Percentiles rank a stretch among this genome's conserved stretches.
These are phyloP conservation scores for Hippophae rhamnoides DNA, from an alignment of 306 rosid genomes.

Conservation along the genomic window DNA sequence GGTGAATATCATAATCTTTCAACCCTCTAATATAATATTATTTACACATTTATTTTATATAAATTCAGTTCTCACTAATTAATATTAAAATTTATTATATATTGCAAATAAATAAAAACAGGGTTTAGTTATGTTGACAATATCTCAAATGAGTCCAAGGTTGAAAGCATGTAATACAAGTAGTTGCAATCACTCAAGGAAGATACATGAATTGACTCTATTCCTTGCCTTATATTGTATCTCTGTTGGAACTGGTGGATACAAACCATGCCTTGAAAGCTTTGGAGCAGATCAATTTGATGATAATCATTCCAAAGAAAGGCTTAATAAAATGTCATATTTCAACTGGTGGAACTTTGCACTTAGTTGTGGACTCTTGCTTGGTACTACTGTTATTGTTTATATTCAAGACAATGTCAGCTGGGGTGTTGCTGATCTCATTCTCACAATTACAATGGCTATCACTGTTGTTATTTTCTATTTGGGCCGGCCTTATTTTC, in stretches of 20 bases:
- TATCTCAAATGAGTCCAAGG: constrained; percentile 69
- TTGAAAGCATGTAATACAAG: constrained; percentile 45
- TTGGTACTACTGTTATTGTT: constrained; percentile 77
- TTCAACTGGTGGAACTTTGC: constrained; percentile 96
- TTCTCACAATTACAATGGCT: constrained; percentile 58
- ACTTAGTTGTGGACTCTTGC: constrained; percentile 63
- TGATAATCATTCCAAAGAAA: constrained; percentile 53
- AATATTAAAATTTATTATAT: too few relatives aligned
- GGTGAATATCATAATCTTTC: constrained; percentile 25
- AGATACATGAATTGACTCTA: constrained; percentile 57
- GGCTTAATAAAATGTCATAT: constrained; percentile 75
- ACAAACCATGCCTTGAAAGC: constrained; percentile 82
- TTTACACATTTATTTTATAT: too few relatives aligned
- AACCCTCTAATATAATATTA: not conserved
- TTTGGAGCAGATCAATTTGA: constrained; percentile 95
- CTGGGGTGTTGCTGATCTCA: constrained; percentile 70
- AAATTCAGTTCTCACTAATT: not conserved
- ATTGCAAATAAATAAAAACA: constrained; percentile 15
- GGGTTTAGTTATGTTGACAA: constrained; percentile 65
- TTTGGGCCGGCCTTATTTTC: constrained; percentile 52
- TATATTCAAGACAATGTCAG: constrained; percentile 65
- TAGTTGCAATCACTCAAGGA: constrained; percentile 47
- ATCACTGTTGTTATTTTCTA: constrained; percentile 53
- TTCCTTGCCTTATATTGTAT: constrained; percentile 65
- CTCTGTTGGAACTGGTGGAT: constrained; percentile 84